A percentile compares a stretch with the other conserved stretches of the same genome.
phyloP scores from a whole-genome alignment of 192 early-diverging fungal species.

The Backusella luteola region DNA sequence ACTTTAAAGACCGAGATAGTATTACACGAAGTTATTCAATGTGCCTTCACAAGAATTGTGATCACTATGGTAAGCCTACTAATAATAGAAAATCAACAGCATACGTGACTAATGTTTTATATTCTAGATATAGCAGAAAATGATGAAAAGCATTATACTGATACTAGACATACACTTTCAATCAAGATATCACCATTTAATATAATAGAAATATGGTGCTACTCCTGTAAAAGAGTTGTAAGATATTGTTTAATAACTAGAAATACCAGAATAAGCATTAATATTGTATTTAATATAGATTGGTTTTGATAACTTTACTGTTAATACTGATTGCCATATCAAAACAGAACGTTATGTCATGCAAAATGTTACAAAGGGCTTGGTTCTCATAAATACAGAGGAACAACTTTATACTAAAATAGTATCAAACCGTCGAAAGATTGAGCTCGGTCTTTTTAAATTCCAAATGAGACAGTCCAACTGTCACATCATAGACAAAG shows the following conservation, averaged over 20 bases:
- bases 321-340: neutral
- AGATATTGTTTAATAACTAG: neutral
- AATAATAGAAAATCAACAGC: neutral
- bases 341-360: neutral
- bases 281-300: neutral
- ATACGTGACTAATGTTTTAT: neutral
- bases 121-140: neutral
- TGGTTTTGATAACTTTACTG: neutral
- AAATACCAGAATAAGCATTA: neutral
- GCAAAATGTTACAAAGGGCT: neutral
- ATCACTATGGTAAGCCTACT: neutral
- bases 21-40: neutral
- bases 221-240: neutral
- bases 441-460: neutral
- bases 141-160: neutral
- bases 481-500: neutral
- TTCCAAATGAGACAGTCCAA: neutral
- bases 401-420: neutral
- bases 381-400: neutral
- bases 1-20: neutral
- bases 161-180: neutral
- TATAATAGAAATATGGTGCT: neutral
- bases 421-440: neutral
- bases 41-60: neutral
- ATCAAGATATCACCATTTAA: neutral